Base-by-base conservation (phyloP, 1,284 basidiomycete genomes). In the Malassezia vespertilionis region DNA sequence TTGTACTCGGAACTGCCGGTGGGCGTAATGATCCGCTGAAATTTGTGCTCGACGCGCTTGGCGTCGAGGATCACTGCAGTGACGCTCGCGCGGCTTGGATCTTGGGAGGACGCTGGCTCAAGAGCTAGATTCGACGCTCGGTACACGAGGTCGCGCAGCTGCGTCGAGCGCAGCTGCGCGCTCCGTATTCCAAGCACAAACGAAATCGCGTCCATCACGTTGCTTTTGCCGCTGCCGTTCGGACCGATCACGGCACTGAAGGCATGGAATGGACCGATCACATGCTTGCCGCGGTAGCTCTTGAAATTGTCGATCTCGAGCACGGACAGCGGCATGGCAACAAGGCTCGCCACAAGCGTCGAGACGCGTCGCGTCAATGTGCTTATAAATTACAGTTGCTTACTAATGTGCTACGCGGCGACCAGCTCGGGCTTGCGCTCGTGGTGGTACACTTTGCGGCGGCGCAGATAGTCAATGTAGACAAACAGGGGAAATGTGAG, bases 201-300 rank as follows among this genome's bases (percentile, higher is more conserved):
- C 2, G 93, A 97, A 60, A 99, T 95, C 46, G 93, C 93, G 71
- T 99, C 93, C 93, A 97, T 97, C 54, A 97, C 80, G 71, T 99
- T 99, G 27, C 87, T 91, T 72, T 99, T 97, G 56, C 93, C 93
- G 3, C 90, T 89, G 48, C 93, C 93, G 82, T 99, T 97, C 34
- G 93, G 91, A 20, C 93, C 93, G 61, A 70, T 96, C 58, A 96
- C 80, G 14, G 87, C 90, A 0, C 88, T 91, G 73, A 97, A 97
- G 61, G 83, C 81, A 69, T 78, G 80, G 75, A 93, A 91, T 4
- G 89, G 89, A 0, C 88, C 88, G 38, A 91, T 86, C 32, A 79
- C 78, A 72, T 87, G 86, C 65, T 83, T 82, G 34, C 84, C 84
- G 56, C 85, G 82, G 69, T 91, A 90, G 41, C 49, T 58, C 43